Evolutionary conservation across 164 flowering plant genomes (phyloP).

Genomic region (Vitis rupestris): DNA sequence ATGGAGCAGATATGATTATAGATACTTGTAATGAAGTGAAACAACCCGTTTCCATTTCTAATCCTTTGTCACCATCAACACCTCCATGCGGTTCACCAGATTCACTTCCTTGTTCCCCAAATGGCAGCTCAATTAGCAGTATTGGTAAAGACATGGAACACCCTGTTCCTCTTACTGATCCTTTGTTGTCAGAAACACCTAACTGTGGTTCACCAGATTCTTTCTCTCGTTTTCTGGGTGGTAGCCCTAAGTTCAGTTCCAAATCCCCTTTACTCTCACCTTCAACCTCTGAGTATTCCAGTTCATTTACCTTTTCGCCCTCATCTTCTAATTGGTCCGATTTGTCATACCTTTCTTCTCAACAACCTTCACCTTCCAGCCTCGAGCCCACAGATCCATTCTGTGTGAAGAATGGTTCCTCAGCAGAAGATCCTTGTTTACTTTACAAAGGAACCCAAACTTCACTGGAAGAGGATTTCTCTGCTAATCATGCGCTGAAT

Average conservation of each 20-base stretch:
- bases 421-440: slow-evolving; percentile 19
- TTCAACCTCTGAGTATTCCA: slow-evolving; percentile 58
- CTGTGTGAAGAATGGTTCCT: slow-evolving; percentile 9
- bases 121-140: slow-evolving; percentile 8
- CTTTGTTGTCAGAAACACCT: slow-evolving; percentile 13
- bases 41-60: slow-evolving; percentile 13
- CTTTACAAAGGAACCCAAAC: slow-evolving; percentile 10
- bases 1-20: slow-evolving; percentile 14
- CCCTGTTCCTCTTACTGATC: slow-evolving; percentile 6
- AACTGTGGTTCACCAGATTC: slow-evolving; percentile 52
- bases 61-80: slow-evolving; percentile 25
- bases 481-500: slow-evolving; percentile 21
- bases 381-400: slow-evolving; percentile 28
- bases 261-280: slow-evolving; percentile 68
- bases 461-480: slow-evolving; percentile 22
- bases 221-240: slow-evolving; percentile 36
- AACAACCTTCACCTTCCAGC: slow-evolving; percentile 58
- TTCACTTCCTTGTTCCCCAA: slow-evolving; percentile 22
- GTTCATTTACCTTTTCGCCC: slow-evolving; percentile 71
- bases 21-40: slow-evolving; percentile 28
- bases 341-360: slow-evolving; percentile 51
- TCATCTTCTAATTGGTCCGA: slow-evolving; percentile 77
- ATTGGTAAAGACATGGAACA: slow-evolving; percentile 12
- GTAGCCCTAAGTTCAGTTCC: slow-evolving; percentile 43
- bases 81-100: slow-evolving; percentile 25